A percentile compares a stretch with the other conserved stretches of the same genome.
Conservation (phyloP, 257 asterid species). For the Primulina eburnea region DNA sequence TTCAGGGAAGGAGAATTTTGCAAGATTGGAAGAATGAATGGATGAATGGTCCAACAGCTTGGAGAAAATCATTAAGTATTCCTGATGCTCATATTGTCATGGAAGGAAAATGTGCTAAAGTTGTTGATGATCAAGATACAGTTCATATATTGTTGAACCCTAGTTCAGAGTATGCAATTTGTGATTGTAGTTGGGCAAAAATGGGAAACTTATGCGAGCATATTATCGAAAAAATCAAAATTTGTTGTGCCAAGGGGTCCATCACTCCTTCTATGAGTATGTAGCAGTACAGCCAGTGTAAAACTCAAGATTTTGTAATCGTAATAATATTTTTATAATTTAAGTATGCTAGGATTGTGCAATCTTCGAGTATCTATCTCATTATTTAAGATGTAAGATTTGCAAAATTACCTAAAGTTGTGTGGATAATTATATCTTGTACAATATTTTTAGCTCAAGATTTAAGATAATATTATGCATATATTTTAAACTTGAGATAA, state of each 20-base stretch:
- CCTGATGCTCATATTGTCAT: constrained; percentile 60
- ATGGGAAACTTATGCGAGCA: constrained; percentile 89
- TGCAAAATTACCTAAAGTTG: no score
- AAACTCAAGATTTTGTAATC: no score
- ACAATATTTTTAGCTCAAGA: no score
- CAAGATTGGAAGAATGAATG: constrained; percentile 84
- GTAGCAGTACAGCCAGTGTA: constrained; percentile 73
- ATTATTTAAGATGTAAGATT: no score
- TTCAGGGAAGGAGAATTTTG: constrained; percentile 68
- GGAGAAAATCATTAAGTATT: constrained; percentile 65
- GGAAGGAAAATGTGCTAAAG: constrained; percentile 61
- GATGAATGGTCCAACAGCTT: constrained; percentile 81
- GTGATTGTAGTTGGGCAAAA: constrained; percentile 79
- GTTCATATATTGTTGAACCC: constrained; percentile 57
- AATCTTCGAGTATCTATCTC: no score
- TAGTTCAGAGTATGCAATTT: constrained; percentile 81
- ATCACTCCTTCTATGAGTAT: constrained; percentile 53
- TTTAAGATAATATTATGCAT: no score
- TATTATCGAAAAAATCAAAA: constrained; percentile 54
- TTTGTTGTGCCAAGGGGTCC: constrained; percentile 57
- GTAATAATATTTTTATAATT: no score
- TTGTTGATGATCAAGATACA: constrained; percentile 43
- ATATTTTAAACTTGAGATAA: no score
- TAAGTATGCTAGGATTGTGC: no score
- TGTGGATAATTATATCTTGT: no score